phyloP scores from a whole-genome alignment of 768 basidiomycete genomes.

The Hydnomerulius pinastri region DNA sequence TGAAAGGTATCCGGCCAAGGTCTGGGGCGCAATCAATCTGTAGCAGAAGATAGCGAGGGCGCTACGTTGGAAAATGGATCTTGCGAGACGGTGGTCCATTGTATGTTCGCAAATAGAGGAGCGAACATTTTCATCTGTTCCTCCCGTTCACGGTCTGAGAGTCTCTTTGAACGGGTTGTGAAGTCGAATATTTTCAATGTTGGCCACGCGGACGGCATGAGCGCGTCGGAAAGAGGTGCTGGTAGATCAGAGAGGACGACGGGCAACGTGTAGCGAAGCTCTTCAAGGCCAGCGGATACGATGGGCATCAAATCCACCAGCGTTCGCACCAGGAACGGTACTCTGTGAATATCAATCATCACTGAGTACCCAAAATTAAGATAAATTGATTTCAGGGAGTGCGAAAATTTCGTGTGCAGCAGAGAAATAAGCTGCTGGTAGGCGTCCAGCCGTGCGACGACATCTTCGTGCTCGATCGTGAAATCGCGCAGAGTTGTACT shows the following conservation, averaged over 20 bases:
- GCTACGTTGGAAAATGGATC: no score
- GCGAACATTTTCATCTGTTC: neutral
- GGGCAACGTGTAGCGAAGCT: neutral
- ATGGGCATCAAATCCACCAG: constrained; percentile 1
- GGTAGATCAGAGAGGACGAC: neutral
- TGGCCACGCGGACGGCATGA: constrained; percentile 5
- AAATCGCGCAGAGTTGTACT: neutral
- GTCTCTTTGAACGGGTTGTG: neutral
- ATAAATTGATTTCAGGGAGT: constrained; percentile 5
- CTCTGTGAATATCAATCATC: neutral
- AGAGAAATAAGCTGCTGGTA: neutral
- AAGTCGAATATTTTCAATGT: constrained; percentile 5
- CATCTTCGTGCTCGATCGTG: constrained; percentile 1
- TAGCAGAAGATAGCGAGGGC: no score
- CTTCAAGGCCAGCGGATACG: constrained; percentile 1
- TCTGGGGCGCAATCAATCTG: no score
- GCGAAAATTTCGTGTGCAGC: neutral
- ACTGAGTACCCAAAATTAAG: constrained; percentile 1
- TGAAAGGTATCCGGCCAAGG: no score
- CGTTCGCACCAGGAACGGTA: neutral
- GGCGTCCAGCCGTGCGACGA: neutral
- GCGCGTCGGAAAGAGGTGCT: neutral
- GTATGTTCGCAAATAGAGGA: neutral
- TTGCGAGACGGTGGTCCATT: neutral
- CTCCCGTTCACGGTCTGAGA: neutral